Conservation (phyloP, 2,329 filamentous ascomycete species). For the Waltergamsia citrina region DNA sequence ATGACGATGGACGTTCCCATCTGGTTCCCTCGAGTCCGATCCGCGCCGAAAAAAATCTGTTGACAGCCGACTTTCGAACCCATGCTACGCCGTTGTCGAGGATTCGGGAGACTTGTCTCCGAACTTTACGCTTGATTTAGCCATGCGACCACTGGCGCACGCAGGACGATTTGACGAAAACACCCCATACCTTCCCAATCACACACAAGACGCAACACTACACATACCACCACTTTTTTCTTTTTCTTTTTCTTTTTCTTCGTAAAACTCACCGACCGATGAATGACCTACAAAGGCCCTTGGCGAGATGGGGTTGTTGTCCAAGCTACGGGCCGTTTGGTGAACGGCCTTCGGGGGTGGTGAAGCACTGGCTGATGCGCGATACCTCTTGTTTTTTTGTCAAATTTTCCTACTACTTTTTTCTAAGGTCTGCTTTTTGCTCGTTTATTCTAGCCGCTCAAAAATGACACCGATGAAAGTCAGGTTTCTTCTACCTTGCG, state of each 20-base stretch:
- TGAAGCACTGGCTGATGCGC: conserved; percentile 1
- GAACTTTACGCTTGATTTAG: conserved; percentile 11
- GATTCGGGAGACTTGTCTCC: not conserved
- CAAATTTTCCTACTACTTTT: not conserved
- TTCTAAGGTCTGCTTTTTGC: not conserved
- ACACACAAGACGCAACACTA: not conserved
- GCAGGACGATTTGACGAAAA: conserved; percentile 29
- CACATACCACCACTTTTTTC: not conserved
- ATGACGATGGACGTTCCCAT: conserved; percentile 1
- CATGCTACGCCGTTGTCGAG: no score
- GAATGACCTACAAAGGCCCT: not conserved
- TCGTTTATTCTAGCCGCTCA: not conserved
- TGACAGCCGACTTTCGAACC: not conserved
- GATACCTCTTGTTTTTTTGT: conserved; percentile 5
- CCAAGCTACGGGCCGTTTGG: not conserved
- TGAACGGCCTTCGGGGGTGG: not conserved
- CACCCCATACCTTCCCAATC: not conserved
- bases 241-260: not conserved
- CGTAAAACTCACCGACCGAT: not conserved
- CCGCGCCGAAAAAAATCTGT: not conserved
- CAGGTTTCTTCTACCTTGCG: not conserved
- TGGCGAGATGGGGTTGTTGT: no score
- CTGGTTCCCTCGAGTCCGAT: not conserved
- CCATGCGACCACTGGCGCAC: conserved; percentile 24
- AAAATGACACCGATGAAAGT: not conserved